Conservation (phyloP, 208 protist genomes). For the Tritrichomonas foetus region DNA sequence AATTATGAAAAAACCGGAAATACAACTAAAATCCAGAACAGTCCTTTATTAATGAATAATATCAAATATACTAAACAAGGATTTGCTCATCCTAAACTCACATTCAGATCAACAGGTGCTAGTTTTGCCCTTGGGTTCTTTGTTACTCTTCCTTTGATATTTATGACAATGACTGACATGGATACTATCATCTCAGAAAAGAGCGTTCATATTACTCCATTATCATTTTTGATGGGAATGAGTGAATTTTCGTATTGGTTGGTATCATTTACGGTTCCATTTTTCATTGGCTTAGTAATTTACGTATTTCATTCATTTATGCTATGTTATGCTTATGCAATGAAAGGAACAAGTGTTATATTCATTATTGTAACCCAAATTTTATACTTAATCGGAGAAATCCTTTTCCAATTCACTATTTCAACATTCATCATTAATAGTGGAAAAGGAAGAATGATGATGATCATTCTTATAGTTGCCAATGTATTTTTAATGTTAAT, state of each 20-base stretch:
- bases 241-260: neutral
- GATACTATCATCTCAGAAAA: too few relatives aligned
- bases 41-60: neutral
- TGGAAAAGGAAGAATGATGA: neutral
- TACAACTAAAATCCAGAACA: neutral
- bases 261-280: neutral
- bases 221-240: neutral
- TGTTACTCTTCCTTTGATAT: too few relatives aligned
- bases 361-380: neutral
- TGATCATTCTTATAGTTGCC: neutral
- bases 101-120: neutral
- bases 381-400: neutral
- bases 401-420: neutral
- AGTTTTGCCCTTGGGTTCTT: neutral
- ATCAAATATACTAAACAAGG: neutral
- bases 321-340: too few relatives aligned
- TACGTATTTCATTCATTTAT: too few relatives aligned
- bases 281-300: too few relatives aligned
- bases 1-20: neutral
- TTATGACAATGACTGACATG: too few relatives aligned
- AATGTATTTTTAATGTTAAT: neutral
- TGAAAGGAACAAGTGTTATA: neutral
- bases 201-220: too few relatives aligned
- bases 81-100: neutral
- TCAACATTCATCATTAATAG: neutral